These are phyloP conservation scores for Trichoderma koningiopsis DNA, from an alignment of 2,329 filamentous ascomycete genomes.

Conservation along the genomic window DNA sequence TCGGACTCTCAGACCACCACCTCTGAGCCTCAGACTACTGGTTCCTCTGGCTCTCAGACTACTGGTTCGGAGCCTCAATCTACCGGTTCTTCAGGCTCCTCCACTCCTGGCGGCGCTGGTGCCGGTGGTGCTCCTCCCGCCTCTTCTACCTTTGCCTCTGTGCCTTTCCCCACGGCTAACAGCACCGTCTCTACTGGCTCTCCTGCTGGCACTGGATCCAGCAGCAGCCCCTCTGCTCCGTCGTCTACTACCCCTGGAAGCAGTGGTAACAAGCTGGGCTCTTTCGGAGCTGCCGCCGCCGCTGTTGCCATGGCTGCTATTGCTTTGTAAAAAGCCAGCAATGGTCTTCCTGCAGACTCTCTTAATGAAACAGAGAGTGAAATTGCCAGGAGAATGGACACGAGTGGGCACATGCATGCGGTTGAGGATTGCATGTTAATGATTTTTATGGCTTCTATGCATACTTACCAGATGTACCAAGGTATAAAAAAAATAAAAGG, in stretches of 20 bases:
- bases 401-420: not conserved
- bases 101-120: not conserved
- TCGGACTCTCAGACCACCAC: not conserved
- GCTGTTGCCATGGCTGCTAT: constrained; percentile 37
- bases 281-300: constrained; percentile 37
- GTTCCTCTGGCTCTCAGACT: not conserved
- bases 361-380: not conserved
- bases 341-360: not conserved
- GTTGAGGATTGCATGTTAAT: not conserved
- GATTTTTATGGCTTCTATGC: not conserved
- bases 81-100: not conserved
- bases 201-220: constrained; percentile 29
- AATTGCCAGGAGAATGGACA: not conserved
- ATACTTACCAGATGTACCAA: not conserved
- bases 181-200: constrained; percentile 5
- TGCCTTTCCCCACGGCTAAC: constrained; percentile 28
- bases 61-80: not conserved
- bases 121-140: constrained; percentile 24
- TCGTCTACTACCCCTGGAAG: constrained; percentile 19
- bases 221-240: constrained; percentile 26
- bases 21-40: not conserved
- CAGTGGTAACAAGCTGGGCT: constrained; percentile 35
- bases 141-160: constrained; percentile 32
- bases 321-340: constrained; percentile 33
- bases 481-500: constrained; percentile 2